These are phyloP conservation scores for Tulasnella sp. DNA, from an alignment of 768 basidiomycete genomes.

Conservation along the genomic window DNA sequence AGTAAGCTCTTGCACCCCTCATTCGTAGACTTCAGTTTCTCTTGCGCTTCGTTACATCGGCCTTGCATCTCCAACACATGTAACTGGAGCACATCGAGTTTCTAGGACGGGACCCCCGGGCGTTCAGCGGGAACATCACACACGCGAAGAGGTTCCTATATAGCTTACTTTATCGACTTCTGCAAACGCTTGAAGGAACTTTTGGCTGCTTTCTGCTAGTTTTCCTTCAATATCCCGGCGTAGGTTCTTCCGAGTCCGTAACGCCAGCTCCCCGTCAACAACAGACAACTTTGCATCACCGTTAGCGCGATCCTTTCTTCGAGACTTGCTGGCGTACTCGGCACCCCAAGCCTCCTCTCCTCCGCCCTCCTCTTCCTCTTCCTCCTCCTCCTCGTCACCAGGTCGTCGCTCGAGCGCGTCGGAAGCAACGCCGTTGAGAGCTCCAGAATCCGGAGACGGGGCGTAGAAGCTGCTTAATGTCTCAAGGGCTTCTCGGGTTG, in stretches of 20 bases:
- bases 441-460: background rate
- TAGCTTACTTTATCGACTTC: slow-evolving; percentile 78
- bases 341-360: slow-evolving; percentile 15
- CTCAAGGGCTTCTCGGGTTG: slow-evolving; percentile 65
- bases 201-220: slow-evolving; percentile 66
- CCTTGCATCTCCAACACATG: slow-evolving; percentile 70
- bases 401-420: background rate
- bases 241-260: slow-evolving; percentile 63
- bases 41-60: slow-evolving; percentile 74
- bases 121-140: background rate
- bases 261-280: slow-evolving; percentile 40
- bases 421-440: slow-evolving; percentile 14
- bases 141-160: background rate
- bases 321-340: slow-evolving; percentile 15
- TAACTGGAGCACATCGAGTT: slow-evolving; percentile 63
- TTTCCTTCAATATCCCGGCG: slow-evolving; percentile 75
- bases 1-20: slow-evolving; percentile 66
- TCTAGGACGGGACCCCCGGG: slow-evolving; percentile 36
- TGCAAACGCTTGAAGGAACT: slow-evolving; percentile 72
- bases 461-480: slow-evolving; percentile 74
- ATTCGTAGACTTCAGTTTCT: slow-evolving; percentile 59
- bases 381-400: slow-evolving; percentile 27
- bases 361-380: slow-evolving; percentile 21
- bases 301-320: slow-evolving; percentile 9
- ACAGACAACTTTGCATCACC: slow-evolving; percentile 26